Conservation (phyloP, 208 protist species). For the Endotrypanum monterogeii region DNA sequence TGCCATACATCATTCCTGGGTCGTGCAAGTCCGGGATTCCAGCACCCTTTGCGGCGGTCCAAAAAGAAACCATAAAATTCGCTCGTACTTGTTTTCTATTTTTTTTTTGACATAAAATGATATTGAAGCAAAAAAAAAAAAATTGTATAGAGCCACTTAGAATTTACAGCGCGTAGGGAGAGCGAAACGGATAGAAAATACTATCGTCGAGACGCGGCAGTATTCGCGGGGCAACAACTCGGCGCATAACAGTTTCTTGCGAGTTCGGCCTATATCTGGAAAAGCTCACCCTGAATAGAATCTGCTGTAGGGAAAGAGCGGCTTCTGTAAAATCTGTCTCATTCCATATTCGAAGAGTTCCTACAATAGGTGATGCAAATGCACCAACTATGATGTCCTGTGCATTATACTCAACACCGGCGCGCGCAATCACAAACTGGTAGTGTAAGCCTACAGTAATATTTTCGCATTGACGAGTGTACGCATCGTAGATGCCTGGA, state of each 20-base stretch:
- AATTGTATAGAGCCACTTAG: not conserved
- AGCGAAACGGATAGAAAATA: constrained; percentile 80
- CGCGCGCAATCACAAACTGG: constrained; percentile 68
- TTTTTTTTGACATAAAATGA: not conserved
- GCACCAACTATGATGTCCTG: constrained; percentile 78
- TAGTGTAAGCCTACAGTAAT: constrained; percentile 67
- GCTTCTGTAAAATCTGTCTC: constrained; percentile 38
- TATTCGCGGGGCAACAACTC: constrained; percentile 62
- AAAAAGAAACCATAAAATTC: not conserved
- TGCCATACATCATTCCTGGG: not conserved
- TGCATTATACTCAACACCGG: constrained; percentile 70
- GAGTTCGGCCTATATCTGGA: constrained; percentile 42
- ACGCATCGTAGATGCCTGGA: constrained; percentile 43
- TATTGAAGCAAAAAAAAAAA: not conserved
- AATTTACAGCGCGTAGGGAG: constrained; percentile 31
- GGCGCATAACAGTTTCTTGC: constrained; percentile 44
- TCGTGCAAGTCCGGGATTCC: not conserved
- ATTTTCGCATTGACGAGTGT: constrained; percentile 51
- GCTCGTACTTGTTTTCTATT: not conserved
- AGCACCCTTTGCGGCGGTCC: not conserved
- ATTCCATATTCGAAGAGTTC: constrained; percentile 58
- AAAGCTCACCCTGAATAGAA: constrained; percentile 64
- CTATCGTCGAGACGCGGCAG: constrained; percentile 60
- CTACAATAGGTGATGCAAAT: constrained; percentile 58
- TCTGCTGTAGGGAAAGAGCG: constrained; percentile 38